phyloP scores from a whole-genome alignment of 2,329 filamentous ascomycete genomes.

The Tolypocladium cylindrosporum region DNA sequence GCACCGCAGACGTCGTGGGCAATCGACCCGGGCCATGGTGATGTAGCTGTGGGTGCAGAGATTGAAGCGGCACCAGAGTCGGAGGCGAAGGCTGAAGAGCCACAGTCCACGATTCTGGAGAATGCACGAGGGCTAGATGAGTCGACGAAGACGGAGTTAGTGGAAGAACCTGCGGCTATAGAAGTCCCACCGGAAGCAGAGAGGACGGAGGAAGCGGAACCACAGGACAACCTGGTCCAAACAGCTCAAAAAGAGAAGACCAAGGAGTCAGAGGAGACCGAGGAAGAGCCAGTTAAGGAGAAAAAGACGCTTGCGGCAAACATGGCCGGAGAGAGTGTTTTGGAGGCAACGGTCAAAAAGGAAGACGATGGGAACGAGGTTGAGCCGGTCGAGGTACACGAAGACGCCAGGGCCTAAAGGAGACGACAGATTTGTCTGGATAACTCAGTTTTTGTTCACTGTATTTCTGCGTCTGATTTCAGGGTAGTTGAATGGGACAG shows the following conservation, averaged over 20 bases:
- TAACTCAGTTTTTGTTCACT: not conserved
- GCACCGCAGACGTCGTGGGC: conserved; percentile 39
- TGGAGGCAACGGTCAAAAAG: conserved; percentile 26
- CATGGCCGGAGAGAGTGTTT: conserved; percentile 32
- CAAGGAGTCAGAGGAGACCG: not conserved
- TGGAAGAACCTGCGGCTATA: not conserved
- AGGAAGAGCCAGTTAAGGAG: conserved; percentile 4
- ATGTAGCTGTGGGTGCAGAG: conserved; percentile 19
- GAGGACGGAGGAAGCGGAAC: not conserved
- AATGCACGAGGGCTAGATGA: not conserved
- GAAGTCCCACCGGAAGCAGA: not conserved
- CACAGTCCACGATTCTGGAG: not conserved
- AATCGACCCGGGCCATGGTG: conserved; percentile 39
- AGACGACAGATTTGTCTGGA: not conserved
- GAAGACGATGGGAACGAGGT: conserved; percentile 19
- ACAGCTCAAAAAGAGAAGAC: not conserved
- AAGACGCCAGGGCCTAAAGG: conserved; percentile 19
- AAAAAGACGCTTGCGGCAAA: conserved; percentile 30
- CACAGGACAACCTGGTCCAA: not conserved
- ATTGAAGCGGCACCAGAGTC: conserved; percentile 5
- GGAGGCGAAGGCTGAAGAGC: conserved; percentile 4
- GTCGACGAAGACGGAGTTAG: not conserved
- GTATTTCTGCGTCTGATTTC: not conserved
- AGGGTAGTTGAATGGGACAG: not conserved
- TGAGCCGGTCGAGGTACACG: conserved; percentile 24